These are phyloP conservation scores for Ceratocystiopsis minuta DNA, from an alignment of 2,329 filamentous ascomycete species.

Conservation along the genomic window DNA sequence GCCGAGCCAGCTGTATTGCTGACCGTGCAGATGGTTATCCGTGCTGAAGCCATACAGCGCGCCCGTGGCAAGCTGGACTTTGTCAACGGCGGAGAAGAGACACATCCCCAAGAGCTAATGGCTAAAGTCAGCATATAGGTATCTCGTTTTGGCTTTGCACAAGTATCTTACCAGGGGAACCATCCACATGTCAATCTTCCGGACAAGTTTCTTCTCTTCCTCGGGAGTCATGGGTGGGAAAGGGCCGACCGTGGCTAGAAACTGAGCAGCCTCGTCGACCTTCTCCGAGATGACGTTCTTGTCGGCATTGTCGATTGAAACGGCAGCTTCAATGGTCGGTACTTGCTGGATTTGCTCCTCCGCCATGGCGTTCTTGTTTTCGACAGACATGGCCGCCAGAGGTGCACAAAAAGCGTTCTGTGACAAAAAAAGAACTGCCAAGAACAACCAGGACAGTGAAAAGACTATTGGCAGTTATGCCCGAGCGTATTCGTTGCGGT, in stretches of 20 bases:
- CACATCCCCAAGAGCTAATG: constrained; percentile 14
- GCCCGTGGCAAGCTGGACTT: constrained; percentile 16
- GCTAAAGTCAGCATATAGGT: no score
- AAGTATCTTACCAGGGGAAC: constrained; percentile 3
- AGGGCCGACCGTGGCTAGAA: background rate
- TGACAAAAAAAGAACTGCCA: no score
- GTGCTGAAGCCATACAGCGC: constrained; percentile 17
- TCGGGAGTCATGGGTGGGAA: constrained; percentile 13
- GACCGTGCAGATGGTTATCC: constrained; percentile 10
- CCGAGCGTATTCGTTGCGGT: no score
- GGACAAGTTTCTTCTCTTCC: constrained; percentile 13
- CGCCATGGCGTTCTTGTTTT: no score
- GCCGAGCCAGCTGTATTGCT: background rate
- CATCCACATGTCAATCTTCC: constrained; percentile 8
- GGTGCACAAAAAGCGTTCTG: no score
- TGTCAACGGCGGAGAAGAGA: constrained; percentile 16
- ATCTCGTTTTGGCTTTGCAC: no score
- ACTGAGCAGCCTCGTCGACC: background rate
- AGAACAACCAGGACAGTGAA: no score
- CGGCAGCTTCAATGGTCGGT: no score
- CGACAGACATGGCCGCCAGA: no score
- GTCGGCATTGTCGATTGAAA: background rate
- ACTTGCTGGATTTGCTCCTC: no score
- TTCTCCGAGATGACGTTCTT: background rate
- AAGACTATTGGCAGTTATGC: no score